A percentile compares a stretch with the other conserved stretches of the same genome.
Evolutionary conservation across 306 rosid genomes (phyloP).

Genomic region (Gastrolobium villosum): DNA sequence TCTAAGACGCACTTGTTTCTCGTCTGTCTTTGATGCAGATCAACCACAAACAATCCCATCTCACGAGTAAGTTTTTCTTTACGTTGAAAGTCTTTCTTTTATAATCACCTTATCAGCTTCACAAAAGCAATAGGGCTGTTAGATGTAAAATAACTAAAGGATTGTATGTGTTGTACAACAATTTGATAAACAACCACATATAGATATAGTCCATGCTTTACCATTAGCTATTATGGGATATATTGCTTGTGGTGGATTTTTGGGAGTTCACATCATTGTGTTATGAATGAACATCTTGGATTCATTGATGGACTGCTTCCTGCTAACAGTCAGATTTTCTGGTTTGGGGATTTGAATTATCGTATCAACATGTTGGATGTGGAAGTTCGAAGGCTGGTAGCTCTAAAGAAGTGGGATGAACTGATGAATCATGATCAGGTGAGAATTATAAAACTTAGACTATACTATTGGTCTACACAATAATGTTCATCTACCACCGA

Average conservation of each 20-base stretch:
- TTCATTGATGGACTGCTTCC: conserved; percentile 44
- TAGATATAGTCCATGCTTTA: no score
- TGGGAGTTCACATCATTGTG: not conserved
- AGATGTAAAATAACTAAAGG: not conserved
- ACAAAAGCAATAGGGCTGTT: not conserved
- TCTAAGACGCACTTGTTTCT: conserved; percentile 77
- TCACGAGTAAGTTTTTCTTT: conserved; percentile 75
- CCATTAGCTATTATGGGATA: not conserved
- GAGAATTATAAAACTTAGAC: conserved; percentile 42
- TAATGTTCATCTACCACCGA: not conserved
- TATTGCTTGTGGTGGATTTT: not conserved
- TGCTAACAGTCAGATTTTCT: conserved; percentile 82
- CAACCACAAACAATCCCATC: conserved; percentile 89
- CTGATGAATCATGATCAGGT: conserved; percentile 87
- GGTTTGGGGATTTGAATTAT: conserved; percentile 97
- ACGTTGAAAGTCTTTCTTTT: not conserved
- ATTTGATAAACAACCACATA: not conserved
- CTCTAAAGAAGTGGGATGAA: conserved; percentile 74
- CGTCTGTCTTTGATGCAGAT: conserved; percentile 72
- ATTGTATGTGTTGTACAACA: not conserved
- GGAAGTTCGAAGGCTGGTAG: conserved; percentile 71
- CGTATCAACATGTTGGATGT: conserved; percentile 77
- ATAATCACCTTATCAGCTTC: conserved; percentile 4
- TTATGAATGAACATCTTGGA: conserved; percentile 27
- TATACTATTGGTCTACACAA: not conserved